Conservation (phyloP, 2,329 filamentous ascomycete species). For the Beauveria varroae region DNA sequence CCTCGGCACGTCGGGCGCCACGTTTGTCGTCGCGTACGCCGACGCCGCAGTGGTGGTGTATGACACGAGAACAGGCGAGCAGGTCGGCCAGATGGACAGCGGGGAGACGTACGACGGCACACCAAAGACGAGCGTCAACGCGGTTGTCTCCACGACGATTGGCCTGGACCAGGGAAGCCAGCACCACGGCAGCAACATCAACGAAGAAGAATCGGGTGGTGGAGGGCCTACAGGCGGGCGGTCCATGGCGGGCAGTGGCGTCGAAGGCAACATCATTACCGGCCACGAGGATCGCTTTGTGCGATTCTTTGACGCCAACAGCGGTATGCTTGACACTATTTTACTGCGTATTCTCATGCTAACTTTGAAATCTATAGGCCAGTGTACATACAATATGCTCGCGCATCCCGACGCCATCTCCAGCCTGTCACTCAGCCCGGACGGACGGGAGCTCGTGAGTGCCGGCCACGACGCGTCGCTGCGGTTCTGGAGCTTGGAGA, state of each 20-base stretch:
- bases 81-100: constrained; percentile 87
- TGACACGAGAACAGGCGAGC: constrained; percentile 85
- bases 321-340: constrained; percentile 58
- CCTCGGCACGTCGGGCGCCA: constrained; percentile 72
- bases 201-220: constrained; percentile 66
- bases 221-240: constrained; percentile 72
- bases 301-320: constrained; percentile 96
- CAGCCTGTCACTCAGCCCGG: constrained; percentile 81
- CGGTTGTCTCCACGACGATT: constrained; percentile 78
- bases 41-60: constrained; percentile 89
- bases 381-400: constrained; percentile 99
- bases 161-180: constrained; percentile 64
- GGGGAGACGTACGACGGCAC: constrained; percentile 90
- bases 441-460: constrained; percentile 89
- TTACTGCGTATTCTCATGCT: constrained; percentile 5
- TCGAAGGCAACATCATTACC: constrained; percentile 91
- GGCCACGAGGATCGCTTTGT: constrained; percentile 96
- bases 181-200: constrained; percentile 42
- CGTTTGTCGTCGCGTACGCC: constrained; percentile 87
- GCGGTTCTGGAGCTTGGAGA: constrained; percentile 95
- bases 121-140: constrained; percentile 71
- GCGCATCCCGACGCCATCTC: constrained; percentile 93
- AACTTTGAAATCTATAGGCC: constrained; percentile 50
- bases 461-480: constrained; percentile 93
- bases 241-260: constrained; percentile 61